Evolutionary conservation across 345 rosid species (phyloP).

Genomic region (Microcos paniculata): DNA sequence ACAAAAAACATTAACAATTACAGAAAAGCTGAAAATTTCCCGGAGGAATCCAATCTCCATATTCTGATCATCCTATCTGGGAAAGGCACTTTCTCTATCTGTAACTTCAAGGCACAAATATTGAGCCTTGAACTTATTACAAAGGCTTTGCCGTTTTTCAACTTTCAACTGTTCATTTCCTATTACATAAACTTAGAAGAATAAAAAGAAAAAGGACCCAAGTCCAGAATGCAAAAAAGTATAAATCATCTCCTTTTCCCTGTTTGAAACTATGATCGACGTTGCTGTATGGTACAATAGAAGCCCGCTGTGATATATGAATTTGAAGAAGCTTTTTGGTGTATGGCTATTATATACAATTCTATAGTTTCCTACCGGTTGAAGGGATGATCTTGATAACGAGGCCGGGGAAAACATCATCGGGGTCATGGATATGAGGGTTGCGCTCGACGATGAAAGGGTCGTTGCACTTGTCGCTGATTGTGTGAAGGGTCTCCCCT

Average conservation of each 20-base stretch:
- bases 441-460: conserved; percentile 74
- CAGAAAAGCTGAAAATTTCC: not conserved
- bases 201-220: not conserved
- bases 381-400: conserved; percentile 70
- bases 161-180: not conserved
- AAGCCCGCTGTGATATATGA: not conserved
- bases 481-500: conserved; percentile 78
- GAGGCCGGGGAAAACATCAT: conserved; percentile 78
- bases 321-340: not conserved
- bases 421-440: conserved; percentile 85
- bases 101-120: not conserved
- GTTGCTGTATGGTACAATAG: not conserved
- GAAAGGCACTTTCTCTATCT: not conserved
- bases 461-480: conserved; percentile 77
- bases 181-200: not conserved
- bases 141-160: not conserved
- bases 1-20: not conserved
- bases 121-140: conserved; percentile 3
- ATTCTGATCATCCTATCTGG: not conserved
- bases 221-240: not conserved
- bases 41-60: conserved; percentile 2
- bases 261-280: not conserved
- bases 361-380: conserved; percentile 14
- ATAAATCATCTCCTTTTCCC: not conserved
- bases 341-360: not conserved